Percentiles rank a stretch among this genome's conserved stretches.
These are phyloP conservation scores for Tetracentron sinense DNA, from an alignment of 164 flowering plant species.

Conservation along the genomic window DNA sequence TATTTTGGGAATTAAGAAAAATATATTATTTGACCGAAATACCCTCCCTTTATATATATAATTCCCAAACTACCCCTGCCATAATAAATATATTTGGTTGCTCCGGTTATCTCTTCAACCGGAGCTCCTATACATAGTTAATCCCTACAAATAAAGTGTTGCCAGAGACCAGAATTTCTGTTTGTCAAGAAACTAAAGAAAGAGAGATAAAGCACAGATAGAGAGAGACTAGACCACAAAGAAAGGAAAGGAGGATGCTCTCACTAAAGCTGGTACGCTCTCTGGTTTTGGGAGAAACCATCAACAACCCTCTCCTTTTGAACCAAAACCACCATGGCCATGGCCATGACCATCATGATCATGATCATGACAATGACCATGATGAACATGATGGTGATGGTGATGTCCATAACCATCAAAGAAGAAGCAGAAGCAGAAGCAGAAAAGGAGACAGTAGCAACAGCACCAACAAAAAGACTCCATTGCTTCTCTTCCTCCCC, in stretches of 20 bases:
- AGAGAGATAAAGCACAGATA: constrained; percentile 10
- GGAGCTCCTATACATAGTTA: too few species aligned
- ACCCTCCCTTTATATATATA: too few species aligned
- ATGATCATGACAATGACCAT: neutral
- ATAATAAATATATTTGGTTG: too few species aligned
- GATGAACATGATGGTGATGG: constrained; percentile 8
- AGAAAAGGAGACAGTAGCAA: neutral
- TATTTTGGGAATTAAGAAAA: too few species aligned
- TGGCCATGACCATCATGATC: neutral
- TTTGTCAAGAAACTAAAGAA: constrained; percentile 13
- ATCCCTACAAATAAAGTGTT: too few species aligned
- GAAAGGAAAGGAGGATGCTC: constrained; percentile 34
- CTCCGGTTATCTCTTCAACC: too few species aligned
- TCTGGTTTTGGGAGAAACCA: constrained; percentile 45
- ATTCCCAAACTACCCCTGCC: too few species aligned
- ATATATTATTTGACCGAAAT: too few species aligned
- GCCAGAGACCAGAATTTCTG: too few species aligned
- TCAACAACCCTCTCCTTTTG: constrained; percentile 25
- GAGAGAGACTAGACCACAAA: constrained; percentile 11
- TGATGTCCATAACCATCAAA: neutral
- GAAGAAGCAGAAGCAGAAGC: neutral
- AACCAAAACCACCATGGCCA: constrained; percentile 8
- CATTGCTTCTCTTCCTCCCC: constrained; percentile 49
- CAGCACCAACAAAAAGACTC: constrained; percentile 19
- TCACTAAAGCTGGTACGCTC: constrained; percentile 59